Conservation (phyloP, 805 yeast genomes). For the Saccharomycopsis schoenii region DNA sequence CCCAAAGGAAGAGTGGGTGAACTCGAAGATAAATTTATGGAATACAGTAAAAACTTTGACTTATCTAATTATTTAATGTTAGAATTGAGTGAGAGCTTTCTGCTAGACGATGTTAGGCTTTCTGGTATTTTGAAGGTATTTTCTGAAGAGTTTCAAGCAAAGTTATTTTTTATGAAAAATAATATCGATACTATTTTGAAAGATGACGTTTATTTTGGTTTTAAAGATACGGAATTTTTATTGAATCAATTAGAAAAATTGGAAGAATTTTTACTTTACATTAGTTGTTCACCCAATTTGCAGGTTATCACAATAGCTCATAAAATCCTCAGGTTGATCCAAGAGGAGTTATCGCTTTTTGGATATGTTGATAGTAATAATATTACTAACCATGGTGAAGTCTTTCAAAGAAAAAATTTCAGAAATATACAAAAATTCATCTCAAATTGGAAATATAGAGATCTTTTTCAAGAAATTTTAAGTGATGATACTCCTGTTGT, state of each 20-base stretch:
- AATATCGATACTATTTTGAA: no score
- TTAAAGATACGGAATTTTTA: background rate
- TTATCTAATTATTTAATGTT: conserved; percentile 2
- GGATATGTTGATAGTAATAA: background rate
- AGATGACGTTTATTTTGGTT: background rate
- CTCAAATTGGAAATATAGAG: background rate
- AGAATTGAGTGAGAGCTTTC: background rate
- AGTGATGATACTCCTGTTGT: background rate
- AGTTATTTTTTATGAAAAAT: background rate
- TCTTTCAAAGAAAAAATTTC: background rate
- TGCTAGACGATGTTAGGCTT: background rate
- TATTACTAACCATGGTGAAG: background rate
- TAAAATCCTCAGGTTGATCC: background rate
- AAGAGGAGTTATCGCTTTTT: background rate
- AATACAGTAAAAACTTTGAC: conserved; percentile 1
- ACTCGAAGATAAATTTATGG: background rate
- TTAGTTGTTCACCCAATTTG: background rate
- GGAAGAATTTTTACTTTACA: background rate
- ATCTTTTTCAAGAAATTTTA: background rate
- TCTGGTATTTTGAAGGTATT: background rate
- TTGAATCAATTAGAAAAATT: background rate
- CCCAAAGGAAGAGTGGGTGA: background rate
- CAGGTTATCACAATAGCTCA: background rate
- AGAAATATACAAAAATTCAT: background rate
- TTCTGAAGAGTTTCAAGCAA: conserved; percentile 1